Evolutionary conservation across 352 stramenopile species (phyloP).

Genomic region (Stephanocyclus meneghinianus): DNA sequence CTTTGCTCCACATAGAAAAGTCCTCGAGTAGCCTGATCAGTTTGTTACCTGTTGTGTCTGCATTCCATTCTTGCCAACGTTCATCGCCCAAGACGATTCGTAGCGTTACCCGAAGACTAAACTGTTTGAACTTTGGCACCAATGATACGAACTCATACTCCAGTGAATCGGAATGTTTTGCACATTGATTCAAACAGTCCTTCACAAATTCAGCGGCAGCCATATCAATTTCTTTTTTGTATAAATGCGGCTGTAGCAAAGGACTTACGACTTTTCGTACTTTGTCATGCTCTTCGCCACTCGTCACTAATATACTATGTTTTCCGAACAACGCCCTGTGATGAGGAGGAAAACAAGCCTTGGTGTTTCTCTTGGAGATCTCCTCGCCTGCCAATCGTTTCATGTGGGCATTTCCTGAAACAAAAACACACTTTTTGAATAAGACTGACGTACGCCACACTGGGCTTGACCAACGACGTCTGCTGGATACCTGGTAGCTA

Average conservation of each 20-base stretch:
- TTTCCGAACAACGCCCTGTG: conserved; percentile 35
- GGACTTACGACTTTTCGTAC: conserved; percentile 26
- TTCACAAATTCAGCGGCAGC: conserved; percentile 17
- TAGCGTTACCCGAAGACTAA: conserved; percentile 24
- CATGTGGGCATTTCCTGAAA: conserved; percentile 18
- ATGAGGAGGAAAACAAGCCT: conserved; percentile 45
- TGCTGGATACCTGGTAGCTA: conserved; percentile 17
- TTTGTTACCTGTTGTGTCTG: background rate
- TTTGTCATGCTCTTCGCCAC: conserved; percentile 25
- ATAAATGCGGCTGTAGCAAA: conserved; percentile 22
- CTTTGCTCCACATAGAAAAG: conserved; percentile 36
- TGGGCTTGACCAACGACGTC: conserved; percentile 9
- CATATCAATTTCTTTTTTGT: conserved; percentile 24
- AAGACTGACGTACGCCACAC: conserved; percentile 42
- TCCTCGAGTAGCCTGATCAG: conserved; percentile 13
- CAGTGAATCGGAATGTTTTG: background rate
- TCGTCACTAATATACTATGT: conserved; percentile 33
- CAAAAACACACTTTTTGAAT: conserved; percentile 33
- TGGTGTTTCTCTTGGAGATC: conserved; percentile 17
- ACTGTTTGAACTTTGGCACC: conserved; percentile 26
- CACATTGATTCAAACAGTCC: background rate
- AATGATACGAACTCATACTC: conserved; percentile 18
- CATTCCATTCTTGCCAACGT: conserved; percentile 19
- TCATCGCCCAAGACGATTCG: conserved; percentile 30
- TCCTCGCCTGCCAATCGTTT: conserved; percentile 30